phyloP scores from a whole-genome alignment of 768 basidiomycete species.

The Leccinum uliginosum region DNA sequence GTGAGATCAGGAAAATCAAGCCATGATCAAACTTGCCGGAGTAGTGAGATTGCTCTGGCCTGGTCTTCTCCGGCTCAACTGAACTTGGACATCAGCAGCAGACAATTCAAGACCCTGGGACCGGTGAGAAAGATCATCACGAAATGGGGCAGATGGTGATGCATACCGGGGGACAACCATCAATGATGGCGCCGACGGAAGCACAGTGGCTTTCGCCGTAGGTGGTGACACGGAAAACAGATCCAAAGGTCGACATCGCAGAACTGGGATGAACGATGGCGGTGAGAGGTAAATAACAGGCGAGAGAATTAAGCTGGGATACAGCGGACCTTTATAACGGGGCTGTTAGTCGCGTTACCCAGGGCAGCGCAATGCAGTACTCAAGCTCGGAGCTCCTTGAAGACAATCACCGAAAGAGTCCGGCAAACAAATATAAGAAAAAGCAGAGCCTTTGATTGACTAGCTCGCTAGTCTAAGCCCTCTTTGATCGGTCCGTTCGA shows the following conservation, averaged over 20 bases:
- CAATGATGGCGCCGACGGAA: slow-evolving; percentile 95
- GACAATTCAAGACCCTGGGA: slow-evolving; percentile 76
- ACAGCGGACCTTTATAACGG: slow-evolving; percentile 20
- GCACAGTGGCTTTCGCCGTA: slow-evolving; percentile 98
- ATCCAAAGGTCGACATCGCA: slow-evolving; percentile 92
- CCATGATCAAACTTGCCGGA: slow-evolving; percentile 54
- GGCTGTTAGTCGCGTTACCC: not conserved
- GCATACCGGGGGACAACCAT: slow-evolving; percentile 92
- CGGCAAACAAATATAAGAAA: not conserved
- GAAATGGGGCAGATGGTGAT: slow-evolving; percentile 1
- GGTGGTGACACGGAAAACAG: slow-evolving; percentile 89
- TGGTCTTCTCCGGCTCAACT: slow-evolving; percentile 86
- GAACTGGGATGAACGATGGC: slow-evolving; percentile 3
- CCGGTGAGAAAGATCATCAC: slow-evolving; percentile 12
- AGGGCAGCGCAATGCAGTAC: slow-evolving; percentile 22
- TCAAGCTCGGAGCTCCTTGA: slow-evolving; percentile 14
- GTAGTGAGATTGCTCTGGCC: slow-evolving; percentile 97
- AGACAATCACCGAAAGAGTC: slow-evolving; percentile 2
- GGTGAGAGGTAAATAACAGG: slow-evolving; percentile 11
- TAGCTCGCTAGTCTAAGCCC: not conserved
- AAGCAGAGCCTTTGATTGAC: not conserved
- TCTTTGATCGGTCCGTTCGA: not conserved
- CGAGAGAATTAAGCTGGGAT: slow-evolving; percentile 1
- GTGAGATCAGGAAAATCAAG: not conserved
- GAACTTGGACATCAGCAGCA: slow-evolving; percentile 81